A percentile compares a stretch with the other conserved stretches of the same genome.
Conservation (phyloP, 2,329 filamentous ascomycete species). For the Alternaria burnsii region DNA sequence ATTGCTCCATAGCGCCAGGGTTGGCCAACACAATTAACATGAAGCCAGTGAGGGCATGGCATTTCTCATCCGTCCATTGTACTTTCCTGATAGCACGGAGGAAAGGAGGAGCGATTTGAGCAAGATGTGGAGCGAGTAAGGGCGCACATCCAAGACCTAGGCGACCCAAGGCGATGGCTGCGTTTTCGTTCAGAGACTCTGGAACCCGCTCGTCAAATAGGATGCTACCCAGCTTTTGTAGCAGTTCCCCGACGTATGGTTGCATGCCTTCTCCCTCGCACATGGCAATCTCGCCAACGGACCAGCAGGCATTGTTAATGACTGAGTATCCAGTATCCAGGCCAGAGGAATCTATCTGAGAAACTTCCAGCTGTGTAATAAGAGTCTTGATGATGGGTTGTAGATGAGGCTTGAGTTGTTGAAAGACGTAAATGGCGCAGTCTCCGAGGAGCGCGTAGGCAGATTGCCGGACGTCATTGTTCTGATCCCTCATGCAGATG, state of each 20-base stretch:
- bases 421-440: conserved; percentile 91
- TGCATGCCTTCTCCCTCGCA: conserved; percentile 76
- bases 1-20: conserved; percentile 89
- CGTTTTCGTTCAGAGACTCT: conserved; percentile 88
- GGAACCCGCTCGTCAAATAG: conserved; percentile 86
- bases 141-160: conserved; percentile 82
- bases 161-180: conserved; percentile 88
- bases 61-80: conserved; percentile 91
- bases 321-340: conserved; percentile 88
- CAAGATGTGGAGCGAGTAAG: conserved; percentile 78
- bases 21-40: conserved; percentile 84
- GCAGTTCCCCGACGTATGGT: conserved; percentile 78
- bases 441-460: conserved; percentile 95
- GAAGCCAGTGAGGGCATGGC: conserved; percentile 91
- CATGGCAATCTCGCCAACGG: conserved; percentile 88
- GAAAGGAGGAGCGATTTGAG: conserved; percentile 83
- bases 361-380: conserved; percentile 85
- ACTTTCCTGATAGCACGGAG: conserved; percentile 83
- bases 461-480: conserved; percentile 94
- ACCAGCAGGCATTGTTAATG: conserved; percentile 99
- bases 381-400: conserved; percentile 78
- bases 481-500: conserved; percentile 90
- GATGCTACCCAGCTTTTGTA: conserved; percentile 80
- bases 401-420: conserved; percentile 78
- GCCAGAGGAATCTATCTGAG: conserved; percentile 74